These are phyloP conservation scores for Stagonosporopsis chrysanthemi DNA, from an alignment of 2,329 filamentous ascomycete species.

Conservation along the genomic window DNA sequence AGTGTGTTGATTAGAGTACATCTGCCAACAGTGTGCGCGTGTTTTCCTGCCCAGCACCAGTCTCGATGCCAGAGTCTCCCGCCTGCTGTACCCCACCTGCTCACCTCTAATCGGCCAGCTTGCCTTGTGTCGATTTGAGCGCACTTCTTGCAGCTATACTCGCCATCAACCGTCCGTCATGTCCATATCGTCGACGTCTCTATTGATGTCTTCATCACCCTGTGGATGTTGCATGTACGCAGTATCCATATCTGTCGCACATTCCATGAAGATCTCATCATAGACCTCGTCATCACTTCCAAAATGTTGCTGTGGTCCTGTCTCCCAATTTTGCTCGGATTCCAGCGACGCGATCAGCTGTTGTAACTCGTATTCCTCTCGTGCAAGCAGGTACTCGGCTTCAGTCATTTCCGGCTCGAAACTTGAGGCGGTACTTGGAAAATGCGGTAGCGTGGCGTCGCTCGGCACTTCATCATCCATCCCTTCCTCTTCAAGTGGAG, in stretches of 20 bases:
- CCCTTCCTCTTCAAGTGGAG: conserved; percentile 42
- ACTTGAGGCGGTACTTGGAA: conserved; percentile 12
- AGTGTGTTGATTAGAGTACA: conserved; percentile 24
- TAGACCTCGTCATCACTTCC: conserved; percentile 68
- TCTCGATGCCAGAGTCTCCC: not conserved
- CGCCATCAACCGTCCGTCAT: conserved; percentile 33
- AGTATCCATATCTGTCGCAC: conserved; percentile 57
- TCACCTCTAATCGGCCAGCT: not conserved
- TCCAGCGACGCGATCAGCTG: conserved; percentile 56
- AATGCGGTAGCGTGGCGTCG: conserved; percentile 15
- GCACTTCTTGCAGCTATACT: not conserved
- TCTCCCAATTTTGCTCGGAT: conserved; percentile 24
- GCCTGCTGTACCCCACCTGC: not conserved
- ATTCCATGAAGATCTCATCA: conserved; percentile 69
- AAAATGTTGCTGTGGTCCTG: conserved; percentile 44
- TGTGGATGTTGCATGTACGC: conserved; percentile 45
- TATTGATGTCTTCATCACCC: conserved; percentile 2
- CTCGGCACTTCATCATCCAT: conserved; percentile 36
- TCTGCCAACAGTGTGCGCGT: not conserved
- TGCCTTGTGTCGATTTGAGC: not conserved
- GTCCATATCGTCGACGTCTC: conserved; percentile 45
- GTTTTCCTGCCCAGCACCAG: not conserved
- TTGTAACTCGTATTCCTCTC: conserved; percentile 56
- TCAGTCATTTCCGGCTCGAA: conserved; percentile 41
- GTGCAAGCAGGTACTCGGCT: conserved; percentile 50